phyloP scores from a whole-genome alignment of 345 rosid species.

The Abelmoschus esculentus region DNA sequence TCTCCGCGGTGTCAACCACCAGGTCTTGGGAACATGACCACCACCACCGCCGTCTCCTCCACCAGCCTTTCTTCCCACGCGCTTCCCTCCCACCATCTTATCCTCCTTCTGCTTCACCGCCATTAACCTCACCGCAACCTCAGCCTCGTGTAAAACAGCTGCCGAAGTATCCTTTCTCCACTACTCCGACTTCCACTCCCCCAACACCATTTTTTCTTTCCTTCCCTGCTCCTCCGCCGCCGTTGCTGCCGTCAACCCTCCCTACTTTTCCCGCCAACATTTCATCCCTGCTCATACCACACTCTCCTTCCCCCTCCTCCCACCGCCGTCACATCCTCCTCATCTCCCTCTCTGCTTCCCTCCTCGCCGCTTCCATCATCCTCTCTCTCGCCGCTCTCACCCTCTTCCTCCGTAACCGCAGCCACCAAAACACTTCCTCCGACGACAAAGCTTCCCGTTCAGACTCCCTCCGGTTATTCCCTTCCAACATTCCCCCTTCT shows the following conservation, averaged over 20 bases:
- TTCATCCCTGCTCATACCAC: conserved; percentile 66
- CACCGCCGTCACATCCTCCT: conserved; percentile 30
- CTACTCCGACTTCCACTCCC: conserved; percentile 29
- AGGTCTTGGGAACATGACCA: conserved; percentile 19
- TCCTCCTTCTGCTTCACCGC: conserved; percentile 32
- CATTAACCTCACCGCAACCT: conserved; percentile 29
- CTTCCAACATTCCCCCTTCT: conserved; percentile 53
- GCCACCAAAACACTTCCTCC: conserved; percentile 18
- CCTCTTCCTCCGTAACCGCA: conserved; percentile 38
- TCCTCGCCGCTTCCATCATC: conserved; percentile 45
- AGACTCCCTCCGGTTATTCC: conserved; percentile 65
- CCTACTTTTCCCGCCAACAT: conserved; percentile 89
- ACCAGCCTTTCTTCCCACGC: conserved; percentile 58
- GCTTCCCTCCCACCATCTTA: conserved; percentile 31
- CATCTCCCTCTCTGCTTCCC: conserved; percentile 45
- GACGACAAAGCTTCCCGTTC: conserved; percentile 35
- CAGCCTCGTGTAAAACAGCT: conserved; percentile 24
- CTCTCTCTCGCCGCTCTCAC: conserved; percentile 32
- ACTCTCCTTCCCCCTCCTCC: conserved; percentile 23
- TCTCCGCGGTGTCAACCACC: conserved; percentile 5
- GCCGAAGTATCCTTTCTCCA: conserved; percentile 46
- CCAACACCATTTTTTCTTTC: conserved; percentile 44
- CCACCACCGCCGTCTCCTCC: conserved; percentile 38
- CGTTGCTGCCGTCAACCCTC: conserved; percentile 33
- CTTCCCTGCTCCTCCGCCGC: conserved; percentile 34